Percentiles rank a stretch among this genome's conserved stretches.
Evolutionary conservation across 139 green algal genomes (phyloP).

Genomic region (Chlamydomonas schloesseri): DNA sequence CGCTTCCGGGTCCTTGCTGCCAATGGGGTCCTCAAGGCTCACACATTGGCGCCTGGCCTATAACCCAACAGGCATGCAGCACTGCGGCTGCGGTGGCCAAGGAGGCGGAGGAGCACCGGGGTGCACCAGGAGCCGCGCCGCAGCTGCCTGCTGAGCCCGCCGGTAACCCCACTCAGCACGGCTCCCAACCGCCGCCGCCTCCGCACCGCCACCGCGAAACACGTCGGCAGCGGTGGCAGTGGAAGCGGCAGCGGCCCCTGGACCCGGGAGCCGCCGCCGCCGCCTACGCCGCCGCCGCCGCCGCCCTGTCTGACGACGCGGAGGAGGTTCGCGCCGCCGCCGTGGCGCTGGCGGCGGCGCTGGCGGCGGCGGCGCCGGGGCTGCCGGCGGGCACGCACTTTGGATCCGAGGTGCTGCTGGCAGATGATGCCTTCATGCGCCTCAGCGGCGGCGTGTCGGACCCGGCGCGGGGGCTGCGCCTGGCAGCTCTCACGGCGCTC

Average conservation of each 20-base stretch:
- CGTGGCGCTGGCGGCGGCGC: background rate
- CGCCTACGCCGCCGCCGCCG: conserved; percentile 27
- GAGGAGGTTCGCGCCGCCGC: conserved; percentile 24
- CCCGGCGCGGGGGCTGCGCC: background rate
- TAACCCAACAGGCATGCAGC: background rate
- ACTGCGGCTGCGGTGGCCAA: too few species aligned
- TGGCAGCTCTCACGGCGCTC: conserved; percentile 2
- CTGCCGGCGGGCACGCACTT: conserved; percentile 22
- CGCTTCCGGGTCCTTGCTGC: too few species aligned
- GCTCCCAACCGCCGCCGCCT: background rate
- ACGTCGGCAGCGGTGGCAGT: too few species aligned
- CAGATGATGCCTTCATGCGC: conserved; percentile 35
- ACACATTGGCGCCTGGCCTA: too few species aligned
- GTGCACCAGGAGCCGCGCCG: too few species aligned
- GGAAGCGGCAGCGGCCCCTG: background rate
- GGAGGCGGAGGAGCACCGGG: too few species aligned
- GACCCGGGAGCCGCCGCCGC: background rate
- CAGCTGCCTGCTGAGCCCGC: too few species aligned
- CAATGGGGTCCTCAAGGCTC: too few species aligned
- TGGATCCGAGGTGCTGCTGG: background rate
- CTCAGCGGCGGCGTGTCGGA: conserved; percentile 12
- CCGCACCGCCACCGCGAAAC: background rate
- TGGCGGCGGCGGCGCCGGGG: conserved; percentile 9
- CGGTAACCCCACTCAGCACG: too few species aligned
- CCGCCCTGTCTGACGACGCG: background rate